Base-by-base conservation (phyloP, 1,139 yeast species). In the Oligophagozyma castellii region DNA sequence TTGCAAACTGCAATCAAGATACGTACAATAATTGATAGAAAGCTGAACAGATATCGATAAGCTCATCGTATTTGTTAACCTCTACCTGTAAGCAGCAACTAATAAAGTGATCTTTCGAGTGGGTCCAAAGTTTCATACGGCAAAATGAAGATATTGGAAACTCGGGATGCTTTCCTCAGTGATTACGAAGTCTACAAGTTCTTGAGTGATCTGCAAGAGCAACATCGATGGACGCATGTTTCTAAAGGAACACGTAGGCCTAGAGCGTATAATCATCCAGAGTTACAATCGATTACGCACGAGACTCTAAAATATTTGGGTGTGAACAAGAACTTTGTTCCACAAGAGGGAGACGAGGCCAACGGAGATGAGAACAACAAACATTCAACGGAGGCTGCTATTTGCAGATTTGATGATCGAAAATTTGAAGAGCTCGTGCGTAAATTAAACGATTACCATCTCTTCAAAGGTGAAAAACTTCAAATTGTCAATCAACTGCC, bases 401-500 rank as follows among this genome's bases (percentile, higher is more conserved):
- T 18, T 10, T 7, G 8, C 8, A 29, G 48, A 38, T 28, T 43
- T 37, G 46, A 34, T 3, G 55, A 53, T 8, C 71, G 64, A 4
- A 55, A 53, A n/a, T 69, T 86, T 35, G 58, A 62, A 3, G 55
- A 57, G 15, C 61, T 81, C 27, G 61, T 83, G 59, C 37, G 41
- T 2, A 61, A 58, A 22, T 59, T 79, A 33, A 67, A 73, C 36
- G 50, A 58, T 19, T 71, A 65, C 39, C 66, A 66, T 19, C 59
- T 89, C 37, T 84, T 79, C 54, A 79, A 81, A 51, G 75, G 80
- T 13, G 98, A 89, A 48, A 73, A 77, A 44, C 59, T 89, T 23
- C 95, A 86, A 54, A 70, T 89, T 21, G 66, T 84, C 34, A 86
- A 89, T 53, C 61, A 73, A 4, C 65, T 84, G 23, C 96, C 96